Evolutionary conservation across 2,329 filamentous ascomycete species (phyloP).

Genomic region (Plectosphaerella plurivora): DNA sequence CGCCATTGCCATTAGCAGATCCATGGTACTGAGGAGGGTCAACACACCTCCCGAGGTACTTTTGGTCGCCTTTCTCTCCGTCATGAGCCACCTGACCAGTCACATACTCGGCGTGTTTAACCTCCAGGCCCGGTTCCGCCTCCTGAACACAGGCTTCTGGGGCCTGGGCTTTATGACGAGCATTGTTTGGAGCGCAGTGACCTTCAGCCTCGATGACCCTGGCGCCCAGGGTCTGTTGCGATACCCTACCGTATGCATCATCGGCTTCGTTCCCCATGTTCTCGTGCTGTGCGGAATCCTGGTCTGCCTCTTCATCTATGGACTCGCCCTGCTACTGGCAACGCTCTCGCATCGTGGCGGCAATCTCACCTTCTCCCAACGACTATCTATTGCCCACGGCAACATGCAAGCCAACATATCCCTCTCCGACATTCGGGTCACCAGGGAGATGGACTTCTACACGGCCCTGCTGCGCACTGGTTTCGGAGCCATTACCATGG

Average conservation of each 20-base stretch:
- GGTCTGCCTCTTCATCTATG: slow-evolving; percentile 73
- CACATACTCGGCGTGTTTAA: slow-evolving; percentile 78
- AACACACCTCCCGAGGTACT: slow-evolving; percentile 90
- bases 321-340: slow-evolving; percentile 69
- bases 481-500: slow-evolving; percentile 84
- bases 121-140: slow-evolving; percentile 72
- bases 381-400: slow-evolving; percentile 67
- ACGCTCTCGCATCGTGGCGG: slow-evolving; percentile 45
- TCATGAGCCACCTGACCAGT: slow-evolving; percentile 82
- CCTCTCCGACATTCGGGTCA: slow-evolving; percentile 73
- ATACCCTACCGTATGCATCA: slow-evolving; percentile 91
- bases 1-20: slow-evolving; percentile 40
- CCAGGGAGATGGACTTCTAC: slow-evolving; percentile 92
- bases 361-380: slow-evolving; percentile 45
- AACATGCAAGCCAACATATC: slow-evolving; percentile 94
- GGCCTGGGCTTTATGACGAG: slow-evolving; percentile 84
- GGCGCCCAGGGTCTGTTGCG: slow-evolving; percentile 65
- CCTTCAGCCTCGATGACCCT: slow-evolving; percentile 57
- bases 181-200: slow-evolving; percentile 71
- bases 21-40: slow-evolving; percentile 70
- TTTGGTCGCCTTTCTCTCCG: slow-evolving; percentile 80
- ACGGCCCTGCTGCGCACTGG: slow-evolving; percentile 82
- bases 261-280: slow-evolving; percentile 93
- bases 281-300: slow-evolving; percentile 76
- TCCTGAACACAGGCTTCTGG: slow-evolving; percentile 86